These are phyloP conservation scores for Solanum pinnatisectum DNA, from an alignment of 257 asterid genomes.

Conservation along the genomic window DNA sequence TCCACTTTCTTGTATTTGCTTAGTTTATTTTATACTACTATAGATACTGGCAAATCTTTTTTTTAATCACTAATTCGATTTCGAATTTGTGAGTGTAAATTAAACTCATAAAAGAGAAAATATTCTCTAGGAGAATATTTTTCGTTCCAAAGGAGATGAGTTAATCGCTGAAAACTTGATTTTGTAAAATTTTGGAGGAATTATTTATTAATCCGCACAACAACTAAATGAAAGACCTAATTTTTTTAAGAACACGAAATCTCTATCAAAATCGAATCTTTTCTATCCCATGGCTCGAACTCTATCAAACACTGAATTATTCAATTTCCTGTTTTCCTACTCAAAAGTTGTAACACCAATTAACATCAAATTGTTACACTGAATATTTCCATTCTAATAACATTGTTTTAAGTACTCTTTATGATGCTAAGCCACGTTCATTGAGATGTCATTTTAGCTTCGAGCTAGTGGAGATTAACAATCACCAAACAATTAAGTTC, in stretches of 20 bases:
- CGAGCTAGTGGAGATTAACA: background rate
- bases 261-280: too few relatives aligned
- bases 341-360: background rate
- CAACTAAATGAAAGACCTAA: background rate
- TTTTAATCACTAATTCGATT: too few relatives aligned
- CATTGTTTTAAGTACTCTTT: background rate
- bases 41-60: too few relatives aligned
- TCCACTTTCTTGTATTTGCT: background rate
- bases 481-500: background rate
- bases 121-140: too few relatives aligned
- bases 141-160: too few relatives aligned
- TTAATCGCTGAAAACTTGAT: background rate
- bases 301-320: background rate
- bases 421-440: background rate
- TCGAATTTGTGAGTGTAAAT: too few relatives aligned
- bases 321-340: background rate
- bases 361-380: background rate
- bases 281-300: rapidly evolving
- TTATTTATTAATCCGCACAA: background rate
- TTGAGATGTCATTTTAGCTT: background rate
- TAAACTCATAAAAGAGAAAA: too few relatives aligned
- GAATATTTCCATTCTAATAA: background rate
- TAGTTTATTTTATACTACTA: too few relatives aligned
- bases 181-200: background rate
- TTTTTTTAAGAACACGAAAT: too few relatives aligned